These are phyloP conservation scores for Hordeum pubiflorum DNA, from an alignment of 202 grass and related monocot species.

Conservation along the genomic window DNA sequence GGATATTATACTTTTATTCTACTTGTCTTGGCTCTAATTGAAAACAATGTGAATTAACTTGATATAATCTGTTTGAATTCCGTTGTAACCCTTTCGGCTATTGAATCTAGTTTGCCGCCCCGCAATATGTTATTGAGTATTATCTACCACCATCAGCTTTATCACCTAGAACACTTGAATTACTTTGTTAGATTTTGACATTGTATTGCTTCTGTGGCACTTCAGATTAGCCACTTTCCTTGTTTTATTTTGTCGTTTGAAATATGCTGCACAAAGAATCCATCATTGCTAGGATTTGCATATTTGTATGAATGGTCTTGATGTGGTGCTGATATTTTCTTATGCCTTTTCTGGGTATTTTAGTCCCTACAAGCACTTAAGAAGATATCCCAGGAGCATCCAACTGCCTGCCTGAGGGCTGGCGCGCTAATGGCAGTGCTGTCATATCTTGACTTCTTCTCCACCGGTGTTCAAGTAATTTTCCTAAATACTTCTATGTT, in stretches of 20 bases:
- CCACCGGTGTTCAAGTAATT: slow-evolving; percentile 85
- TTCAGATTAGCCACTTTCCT: neutral
- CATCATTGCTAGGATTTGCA: neutral
- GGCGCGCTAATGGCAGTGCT: slow-evolving; percentile 91
- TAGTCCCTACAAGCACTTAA: slow-evolving; percentile 93
- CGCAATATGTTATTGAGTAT: neutral
- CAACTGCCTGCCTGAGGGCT: slow-evolving; percentile 84
- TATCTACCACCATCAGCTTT: neutral
- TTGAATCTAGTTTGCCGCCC: neutral
- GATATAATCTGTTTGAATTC: neutral
- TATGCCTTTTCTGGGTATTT: slow-evolving; percentile 19
- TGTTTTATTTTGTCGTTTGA: neutral
- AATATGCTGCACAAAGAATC: neutral
- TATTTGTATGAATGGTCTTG: neutral
- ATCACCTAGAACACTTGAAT: neutral
- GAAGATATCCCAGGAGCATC: slow-evolving; percentile 92
- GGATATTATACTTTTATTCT: neutral
- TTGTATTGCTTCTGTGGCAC: neutral
- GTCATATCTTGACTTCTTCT: slow-evolving; percentile 94
- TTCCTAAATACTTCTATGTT: neutral
- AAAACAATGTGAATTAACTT: neutral
- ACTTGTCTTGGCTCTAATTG: neutral
- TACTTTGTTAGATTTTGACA: neutral
- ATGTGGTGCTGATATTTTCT: slow-evolving; percentile 1
- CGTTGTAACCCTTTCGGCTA: neutral